Conservation (phyloP, 2,329 filamentous ascomycete species). For the Monilinia fructigena region DNA sequence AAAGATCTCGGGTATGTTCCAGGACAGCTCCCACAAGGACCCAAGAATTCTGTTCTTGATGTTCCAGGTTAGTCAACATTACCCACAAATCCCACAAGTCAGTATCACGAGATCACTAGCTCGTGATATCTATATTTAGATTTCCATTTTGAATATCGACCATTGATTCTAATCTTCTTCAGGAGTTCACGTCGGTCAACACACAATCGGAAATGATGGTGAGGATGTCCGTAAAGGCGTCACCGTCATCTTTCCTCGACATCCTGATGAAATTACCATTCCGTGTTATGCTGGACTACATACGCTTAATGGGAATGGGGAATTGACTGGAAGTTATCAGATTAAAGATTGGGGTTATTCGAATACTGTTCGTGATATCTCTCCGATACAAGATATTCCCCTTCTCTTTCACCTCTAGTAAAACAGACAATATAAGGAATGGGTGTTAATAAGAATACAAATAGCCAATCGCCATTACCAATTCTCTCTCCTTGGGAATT, state of each 20-base stretch:
- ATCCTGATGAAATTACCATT: slow-evolving; percentile 34
- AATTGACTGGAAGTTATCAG: slow-evolving; percentile 37
- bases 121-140: no score
- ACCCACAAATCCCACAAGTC: background rate
- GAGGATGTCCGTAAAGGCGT: slow-evolving; percentile 35
- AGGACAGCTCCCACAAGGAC: slow-evolving; percentile 33
- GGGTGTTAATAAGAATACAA: background rate
- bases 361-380: slow-evolving; percentile 31
- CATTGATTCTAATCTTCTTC: background rate
- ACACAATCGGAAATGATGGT: slow-evolving; percentile 34
- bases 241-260: slow-evolving; percentile 37
- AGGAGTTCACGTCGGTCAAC: slow-evolving; percentile 39
- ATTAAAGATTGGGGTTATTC: slow-evolving; percentile 39
- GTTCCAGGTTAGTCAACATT: slow-evolving; percentile 30
- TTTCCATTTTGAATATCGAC: no score
- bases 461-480: slow-evolving; percentile 41
- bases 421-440: background rate
- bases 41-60: slow-evolving; percentile 39
- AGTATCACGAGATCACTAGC: background rate
- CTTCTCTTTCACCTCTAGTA: no score
- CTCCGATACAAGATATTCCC: background rate
- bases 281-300: slow-evolving; percentile 39
- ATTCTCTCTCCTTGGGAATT: slow-evolving; percentile 43
- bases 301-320: slow-evolving; percentile 38
- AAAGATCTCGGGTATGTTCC: slow-evolving; percentile 35